Base-by-base conservation (phyloP, 306 rosid species). In the Pterocarpus macrocarpus region DNA sequence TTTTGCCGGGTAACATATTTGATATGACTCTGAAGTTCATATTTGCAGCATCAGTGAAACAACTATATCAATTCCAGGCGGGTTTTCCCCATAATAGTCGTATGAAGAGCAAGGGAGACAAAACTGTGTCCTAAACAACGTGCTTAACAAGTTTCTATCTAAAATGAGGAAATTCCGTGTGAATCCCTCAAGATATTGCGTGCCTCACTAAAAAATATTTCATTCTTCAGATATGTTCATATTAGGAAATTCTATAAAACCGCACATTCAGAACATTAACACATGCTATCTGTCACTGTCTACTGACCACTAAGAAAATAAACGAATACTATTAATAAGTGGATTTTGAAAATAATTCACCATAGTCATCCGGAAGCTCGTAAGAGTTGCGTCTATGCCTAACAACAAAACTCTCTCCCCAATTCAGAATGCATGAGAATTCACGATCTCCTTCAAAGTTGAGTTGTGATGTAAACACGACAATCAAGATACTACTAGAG, bases 1-100 rank as follows among this genome's bases (percentile, higher is more conserved):
- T 86, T 95, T 80, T 95, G 89, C 80, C 90, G 97, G 57, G 85
- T 85, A 71, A 87, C 86, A 71, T 61, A 88, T 79, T 91, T 88
- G 79, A 95, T 52, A 4, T 89, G 82, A 79, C 68, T 90, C 98
- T 93, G 94, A 82, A 82, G 50, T 78, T 16, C 69, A 86, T 38
- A 78, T 72, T 79, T 81, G 47, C 58, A 82, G 36, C 36, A 83
- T 87, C 41, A 85, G 70, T 73, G 30, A 69, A 43, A 59, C 53
- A 79, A 68, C 73, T 32, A 41, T 32, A 47, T 76, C 56, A 52
- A 76, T 6, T 78, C 64, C 64, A 79, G 57, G 57, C 39, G 49
- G 61, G 68, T 8, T 79, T 61, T 65, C 12, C 61, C 38, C 8
- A 59, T 22, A 22, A 22, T 44, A 81, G 44, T 50, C 10, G 43